Evolutionary conservation across 164 flowering plant species (phyloP).

Genomic region (Echeveria elegans): DNA sequence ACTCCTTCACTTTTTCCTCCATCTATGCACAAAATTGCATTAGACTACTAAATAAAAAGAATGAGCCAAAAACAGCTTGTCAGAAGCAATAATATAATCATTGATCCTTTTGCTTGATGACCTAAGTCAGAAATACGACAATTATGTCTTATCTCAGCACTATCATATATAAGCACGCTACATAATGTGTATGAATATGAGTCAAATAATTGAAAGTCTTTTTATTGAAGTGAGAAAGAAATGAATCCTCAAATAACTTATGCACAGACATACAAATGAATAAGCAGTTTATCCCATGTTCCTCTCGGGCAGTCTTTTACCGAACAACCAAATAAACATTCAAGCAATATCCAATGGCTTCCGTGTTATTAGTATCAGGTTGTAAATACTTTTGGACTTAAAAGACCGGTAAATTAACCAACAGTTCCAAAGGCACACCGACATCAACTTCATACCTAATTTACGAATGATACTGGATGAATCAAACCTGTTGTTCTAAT

Average conservation of each 20-base stretch:
- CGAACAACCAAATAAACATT: neutral
- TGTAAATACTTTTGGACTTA: neutral
- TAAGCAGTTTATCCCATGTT: neutral
- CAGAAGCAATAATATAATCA: neutral
- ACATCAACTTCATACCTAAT: neutral
- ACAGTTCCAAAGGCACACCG: neutral
- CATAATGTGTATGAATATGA: too few relatives aligned
- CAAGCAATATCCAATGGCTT: neutral
- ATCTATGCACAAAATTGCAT: slow-evolving; percentile 31
- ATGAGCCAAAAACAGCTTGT: neutral
- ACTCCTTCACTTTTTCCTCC: slow-evolving; percentile 98
- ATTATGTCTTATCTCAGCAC: neutral
- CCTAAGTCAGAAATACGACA: neutral
- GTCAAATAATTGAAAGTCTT: neutral
- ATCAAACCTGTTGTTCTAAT: slow-evolving; percentile 83
- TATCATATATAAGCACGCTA: neutral
- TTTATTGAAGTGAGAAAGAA: neutral
- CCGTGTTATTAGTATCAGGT: neutral
- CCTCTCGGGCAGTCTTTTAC: neutral
- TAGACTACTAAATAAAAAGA: neutral
- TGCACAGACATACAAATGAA: neutral
- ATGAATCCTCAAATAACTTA: neutral
- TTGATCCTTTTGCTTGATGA: neutral
- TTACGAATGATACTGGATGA: neutral
- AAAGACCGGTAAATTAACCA: neutral